These are phyloP conservation scores for Mycosphaerella sp. DNA, from an alignment of 2,329 filamentous ascomycete genomes.

Conservation along the genomic window DNA sequence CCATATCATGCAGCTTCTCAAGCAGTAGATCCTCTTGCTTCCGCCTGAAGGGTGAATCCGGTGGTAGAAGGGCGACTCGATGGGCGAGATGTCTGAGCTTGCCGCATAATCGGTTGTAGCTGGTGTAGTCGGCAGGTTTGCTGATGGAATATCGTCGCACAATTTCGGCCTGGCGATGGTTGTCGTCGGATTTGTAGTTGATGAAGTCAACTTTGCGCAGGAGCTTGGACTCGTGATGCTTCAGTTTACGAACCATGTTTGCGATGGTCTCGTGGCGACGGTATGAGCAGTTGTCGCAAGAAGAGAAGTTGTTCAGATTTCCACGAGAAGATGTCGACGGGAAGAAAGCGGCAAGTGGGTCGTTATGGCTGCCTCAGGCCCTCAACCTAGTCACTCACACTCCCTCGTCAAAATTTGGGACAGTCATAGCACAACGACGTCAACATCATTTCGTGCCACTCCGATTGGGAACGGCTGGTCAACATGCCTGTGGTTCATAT, in stretches of 20 bases:
- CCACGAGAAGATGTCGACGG: not conserved
- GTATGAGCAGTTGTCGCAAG: not conserved
- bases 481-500: conserved; percentile 71
- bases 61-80: conserved; percentile 71
- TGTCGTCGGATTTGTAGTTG: conserved; percentile 71
- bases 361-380: not conserved
- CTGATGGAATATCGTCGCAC: conserved; percentile 85
- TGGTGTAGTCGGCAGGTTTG: conserved; percentile 75
- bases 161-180: conserved; percentile 75
- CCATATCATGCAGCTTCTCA: conserved; percentile 90
- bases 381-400: not conserved
- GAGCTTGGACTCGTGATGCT: conserved; percentile 94
- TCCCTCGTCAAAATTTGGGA: not conserved
- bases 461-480: not conserved
- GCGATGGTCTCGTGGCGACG: not conserved
- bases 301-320: not conserved
- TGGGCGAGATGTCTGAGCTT: conserved; percentile 88
- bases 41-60: conserved; percentile 68
- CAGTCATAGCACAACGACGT: not conserved
- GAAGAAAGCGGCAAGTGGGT: not conserved
- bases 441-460: not conserved
- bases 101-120: conserved; percentile 43
- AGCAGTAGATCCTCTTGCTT: conserved; percentile 84
- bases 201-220: conserved; percentile 89
- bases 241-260: conserved; percentile 89